Evolutionary conservation across 2,329 filamentous ascomycete genomes (phyloP), one percentile per base, ranked within the genome.

Genomic region (Alternaria tenuissima): DNA sequence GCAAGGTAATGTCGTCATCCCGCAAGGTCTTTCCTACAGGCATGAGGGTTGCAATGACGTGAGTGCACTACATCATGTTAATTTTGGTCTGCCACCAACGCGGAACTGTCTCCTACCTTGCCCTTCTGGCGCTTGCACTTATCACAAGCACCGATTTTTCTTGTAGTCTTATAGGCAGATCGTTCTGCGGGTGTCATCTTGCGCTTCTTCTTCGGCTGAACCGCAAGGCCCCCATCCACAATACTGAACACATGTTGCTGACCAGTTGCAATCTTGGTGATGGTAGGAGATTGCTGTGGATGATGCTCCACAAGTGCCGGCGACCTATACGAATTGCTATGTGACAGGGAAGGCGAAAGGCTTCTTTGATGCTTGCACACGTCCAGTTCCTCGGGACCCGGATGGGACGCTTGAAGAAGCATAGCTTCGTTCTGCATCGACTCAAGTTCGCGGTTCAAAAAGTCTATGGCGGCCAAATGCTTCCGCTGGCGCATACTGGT

Each of bases 141-240:
- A 7, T 59, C 44, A 54, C 73, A 76, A 39, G 73, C 73, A 16
- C 72, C 72, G n/a, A 66, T 41, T 42, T 65, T 69, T 43, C 73
- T 66, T 3, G 65, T 75, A 18, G 66, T 57, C 43, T 69, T 74
- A 57, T 76, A 76, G 1, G 62, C 66, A 2, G 36, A 46, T 16
- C 64, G 65, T 49, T 76, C 73, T 41, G 69, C 55, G 1, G 52
- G 12, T 1, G 70, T 73, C 72, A 76, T 76, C 44, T 65, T 71
- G 30, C 69, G 63, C 38, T 71, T 74, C 4, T 62, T 73, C 43
- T 67, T 75, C 4, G 63, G 67, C 26, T 67, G 64, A 61, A 65
- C 43, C 6, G 62, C 42, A 30, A 55, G 60, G 1, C 70, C 69
- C 3, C 71, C 69, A 57, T 76, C 64, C 8, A 54, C 44, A 11